Base-by-base conservation (phyloP, 768 basidiomycete genomes). In the Pilatotrama ljubarskyi region DNA sequence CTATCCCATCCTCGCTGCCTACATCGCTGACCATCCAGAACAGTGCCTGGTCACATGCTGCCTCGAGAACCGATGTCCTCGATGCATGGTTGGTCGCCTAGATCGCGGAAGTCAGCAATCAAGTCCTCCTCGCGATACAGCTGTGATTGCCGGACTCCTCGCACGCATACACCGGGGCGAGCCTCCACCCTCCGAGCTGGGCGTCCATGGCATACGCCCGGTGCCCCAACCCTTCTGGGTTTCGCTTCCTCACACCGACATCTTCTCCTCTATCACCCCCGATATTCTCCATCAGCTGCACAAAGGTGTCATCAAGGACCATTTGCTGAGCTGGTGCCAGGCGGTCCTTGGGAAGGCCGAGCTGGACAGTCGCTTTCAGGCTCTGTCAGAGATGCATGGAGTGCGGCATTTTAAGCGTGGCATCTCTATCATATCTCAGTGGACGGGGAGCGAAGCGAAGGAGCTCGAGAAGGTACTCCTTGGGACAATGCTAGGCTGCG, bases 241-340 rank as follows among this genome's bases (percentile, higher is more conserved):
- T 20, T 41, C 57, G 18, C 66, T 62, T 3, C 58, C 60, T 38
- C 48, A 57, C 37, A 37, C 40, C 18, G 35, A 40, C 29, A 79
- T 82, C 24, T 77, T 75, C 60, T 2, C 38, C 0, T 70, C 51
- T 32, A 63, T 81, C 42, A 77, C 73, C 1, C 71, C 74, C 18
- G 66, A 78, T 68, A 35, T 79, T 17, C 73, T 81, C 18, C 80
- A 82, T 52, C 77, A 80, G 57, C 68, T 81, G 0, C 73, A 81
- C 66, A 75, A 81, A 63, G 78, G 80, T 0, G 61, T 79, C 5
- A 76, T 80, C 68, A 77, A 77, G 37, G 67, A 68, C 47, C 75
- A 80, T 47, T 78, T 80, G 42, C 47, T 80, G 14, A 60, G 70
- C 2, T 72, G 68, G 18, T 80, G 78, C 76, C 69, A 66, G 14